phyloP scores from a whole-genome alignment of 1,284 basidiomycete species.

The Fomitopsis palustris region DNA sequence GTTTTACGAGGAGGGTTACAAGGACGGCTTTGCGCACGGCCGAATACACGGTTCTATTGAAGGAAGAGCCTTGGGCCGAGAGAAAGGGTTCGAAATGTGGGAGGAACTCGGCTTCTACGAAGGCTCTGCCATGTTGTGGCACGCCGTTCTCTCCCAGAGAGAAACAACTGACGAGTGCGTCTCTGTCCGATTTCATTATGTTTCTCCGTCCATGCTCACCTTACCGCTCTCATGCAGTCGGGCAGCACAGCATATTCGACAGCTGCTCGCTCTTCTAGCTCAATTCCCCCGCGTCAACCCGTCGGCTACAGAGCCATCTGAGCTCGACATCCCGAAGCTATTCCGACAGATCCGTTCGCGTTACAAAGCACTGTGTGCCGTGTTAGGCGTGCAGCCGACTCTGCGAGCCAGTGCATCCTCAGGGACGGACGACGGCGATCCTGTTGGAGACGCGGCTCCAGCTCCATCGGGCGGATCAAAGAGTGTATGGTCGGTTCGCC shows the following conservation, averaged over 20 bases:
- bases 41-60: constrained; percentile 88
- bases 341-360: constrained; percentile 84
- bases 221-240: constrained; percentile 39
- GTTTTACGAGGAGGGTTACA: constrained; percentile 78
- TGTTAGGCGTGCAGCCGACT: constrained; percentile 72
- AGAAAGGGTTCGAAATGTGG: constrained; percentile 96
- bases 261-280: constrained; percentile 68
- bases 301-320: constrained; percentile 38
- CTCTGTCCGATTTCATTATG: constrained; percentile 4
- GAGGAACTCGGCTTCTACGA: constrained; percentile 94
- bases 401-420: constrained; percentile 34
- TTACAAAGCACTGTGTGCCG: constrained; percentile 84
- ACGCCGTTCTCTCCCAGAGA: constrained; percentile 40
- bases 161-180: constrained; percentile 44
- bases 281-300: constrained; percentile 81
- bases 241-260: constrained; percentile 58
- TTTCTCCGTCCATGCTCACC: background rate
- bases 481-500: constrained; percentile 9
- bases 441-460: background rate
- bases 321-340: constrained; percentile 72
- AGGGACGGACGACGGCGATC: background rate
- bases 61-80: constrained; percentile 85
- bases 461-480: background rate
- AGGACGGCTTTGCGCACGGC: constrained; percentile 81
- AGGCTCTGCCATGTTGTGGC: constrained; percentile 79